Evolutionary conservation across 306 rosid species (phyloP).

Genomic region (Vicia faba): DNA sequence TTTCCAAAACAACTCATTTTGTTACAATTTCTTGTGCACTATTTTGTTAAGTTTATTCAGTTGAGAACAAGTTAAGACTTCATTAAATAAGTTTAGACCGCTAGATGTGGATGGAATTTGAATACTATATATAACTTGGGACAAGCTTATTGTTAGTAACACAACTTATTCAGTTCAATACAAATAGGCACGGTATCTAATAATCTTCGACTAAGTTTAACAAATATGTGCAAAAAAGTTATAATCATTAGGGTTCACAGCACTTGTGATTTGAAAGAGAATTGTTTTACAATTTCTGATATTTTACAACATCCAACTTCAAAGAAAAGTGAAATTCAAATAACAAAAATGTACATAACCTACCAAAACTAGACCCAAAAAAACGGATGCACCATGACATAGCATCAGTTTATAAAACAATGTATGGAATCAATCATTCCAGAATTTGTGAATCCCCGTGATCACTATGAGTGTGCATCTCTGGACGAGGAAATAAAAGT

Average conservation of each 20-base stretch:
- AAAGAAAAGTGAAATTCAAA: conserved; percentile 1
- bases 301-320: background rate
- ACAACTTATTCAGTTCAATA: too few relatives aligned
- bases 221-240: background rate
- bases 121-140: background rate
- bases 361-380: background rate
- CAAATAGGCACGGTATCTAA: background rate
- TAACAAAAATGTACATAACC: conserved; percentile 1
- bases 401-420: conserved; percentile 9
- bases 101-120: too few relatives aligned
- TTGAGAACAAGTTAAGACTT: background rate
- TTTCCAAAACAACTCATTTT: too few relatives aligned
- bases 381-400: background rate
- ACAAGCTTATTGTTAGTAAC: background rate
- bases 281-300: background rate
- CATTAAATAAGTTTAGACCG: too few relatives aligned
- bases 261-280: background rate
- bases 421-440: conserved; percentile 36
- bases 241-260: background rate
- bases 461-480: conserved; percentile 47
- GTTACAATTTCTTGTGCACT: background rate
- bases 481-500: conserved; percentile 65
- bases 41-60: background rate
- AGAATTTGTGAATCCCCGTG: conserved; percentile 22
- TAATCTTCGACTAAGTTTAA: background rate